phyloP scores from a whole-genome alignment of 1,284 basidiomycete species.

The Afroboletus lepidellus region DNA sequence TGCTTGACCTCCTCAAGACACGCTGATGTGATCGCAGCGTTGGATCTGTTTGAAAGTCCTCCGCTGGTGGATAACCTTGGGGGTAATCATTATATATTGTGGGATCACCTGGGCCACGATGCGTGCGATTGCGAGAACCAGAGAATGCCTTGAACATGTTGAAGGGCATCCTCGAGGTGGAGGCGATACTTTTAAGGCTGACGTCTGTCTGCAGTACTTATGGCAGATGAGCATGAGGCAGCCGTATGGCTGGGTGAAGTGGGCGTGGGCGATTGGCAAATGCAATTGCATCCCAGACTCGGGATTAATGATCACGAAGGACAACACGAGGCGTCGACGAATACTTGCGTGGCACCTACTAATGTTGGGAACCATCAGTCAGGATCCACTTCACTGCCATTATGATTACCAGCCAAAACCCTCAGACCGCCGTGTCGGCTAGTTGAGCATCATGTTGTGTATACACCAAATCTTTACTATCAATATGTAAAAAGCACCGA shows the following conservation, averaged over 20 bases:
- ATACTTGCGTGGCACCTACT: not conserved
- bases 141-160: constrained; percentile 39
- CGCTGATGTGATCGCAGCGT: constrained; percentile 22
- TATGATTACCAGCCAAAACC: constrained; percentile 2
- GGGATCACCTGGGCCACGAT: constrained; percentile 24
- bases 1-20: constrained; percentile 31
- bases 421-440: not conserved
- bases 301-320: constrained; percentile 1
- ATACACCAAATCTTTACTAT: not conserved
- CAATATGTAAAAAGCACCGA: constrained; percentile 1
- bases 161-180: constrained; percentile 35
- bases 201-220: constrained; percentile 25
- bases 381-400: too few relatives aligned
- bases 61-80: constrained; percentile 32
- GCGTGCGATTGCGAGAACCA: constrained; percentile 34
- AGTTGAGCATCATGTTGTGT: not conserved
- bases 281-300: not conserved
- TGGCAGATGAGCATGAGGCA: constrained; percentile 31
- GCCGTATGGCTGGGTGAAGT: constrained; percentile 18
- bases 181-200: constrained; percentile 14
- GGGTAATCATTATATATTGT: constrained; percentile 29
- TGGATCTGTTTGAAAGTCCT: constrained; percentile 27
- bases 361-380: too few relatives aligned
- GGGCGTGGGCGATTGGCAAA: constrained; percentile 6
- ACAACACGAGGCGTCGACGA: constrained; percentile 11